Base-by-base conservation (phyloP, 2,329 filamentous ascomycete genomes). In the Fusarium hostae region DNA sequence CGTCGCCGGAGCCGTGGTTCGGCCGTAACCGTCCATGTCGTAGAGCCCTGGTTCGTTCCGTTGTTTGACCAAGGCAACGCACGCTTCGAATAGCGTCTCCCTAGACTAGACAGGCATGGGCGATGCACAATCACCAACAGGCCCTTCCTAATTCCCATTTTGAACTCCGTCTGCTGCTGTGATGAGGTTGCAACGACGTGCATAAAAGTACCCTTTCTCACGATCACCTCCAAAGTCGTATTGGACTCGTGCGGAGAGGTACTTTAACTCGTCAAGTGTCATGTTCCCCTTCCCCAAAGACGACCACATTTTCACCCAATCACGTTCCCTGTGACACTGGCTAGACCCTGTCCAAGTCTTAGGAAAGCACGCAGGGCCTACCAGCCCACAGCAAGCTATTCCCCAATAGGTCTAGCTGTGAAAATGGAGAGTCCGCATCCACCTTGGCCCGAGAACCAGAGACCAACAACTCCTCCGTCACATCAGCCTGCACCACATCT, bases 401-500 rank as follows among this genome's bases (percentile, higher is more conserved):
- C 26, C 47, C 9, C 11, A 58, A 57, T 9, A 5, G 30, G 63
- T 4, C 26, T 66, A 60, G 64, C 8, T 0, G 5, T 3, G 22
- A 63, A 32, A 43, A 64, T 48, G 39, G 34, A 22, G 56, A 70
- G 61, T 52, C 70, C 66, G 60, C 61, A 48, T 52, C 66, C 67
- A 73, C 66, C 54, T 58, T 61, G 52, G 51, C 45, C 66, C 66
- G 51, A 62, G 52, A 54, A 56, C 51, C 60, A 66, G 69, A 68
- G 43, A 60, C 69, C 57, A 60, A 67, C 70, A 60, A 71, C 70
- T 72, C 70, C 70, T 73, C 69, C 66, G 66, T 72, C 70, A 72
- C 70, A 72, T 72, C 70, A 72, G 70, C 69, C 70, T 72, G 66
- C 69, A 72, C 70, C 65, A 72, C 54, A 72, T 71, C 70, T 72